Base-by-base conservation (phyloP, 441 rosid species). In the Erysimum cheiri region DNA sequence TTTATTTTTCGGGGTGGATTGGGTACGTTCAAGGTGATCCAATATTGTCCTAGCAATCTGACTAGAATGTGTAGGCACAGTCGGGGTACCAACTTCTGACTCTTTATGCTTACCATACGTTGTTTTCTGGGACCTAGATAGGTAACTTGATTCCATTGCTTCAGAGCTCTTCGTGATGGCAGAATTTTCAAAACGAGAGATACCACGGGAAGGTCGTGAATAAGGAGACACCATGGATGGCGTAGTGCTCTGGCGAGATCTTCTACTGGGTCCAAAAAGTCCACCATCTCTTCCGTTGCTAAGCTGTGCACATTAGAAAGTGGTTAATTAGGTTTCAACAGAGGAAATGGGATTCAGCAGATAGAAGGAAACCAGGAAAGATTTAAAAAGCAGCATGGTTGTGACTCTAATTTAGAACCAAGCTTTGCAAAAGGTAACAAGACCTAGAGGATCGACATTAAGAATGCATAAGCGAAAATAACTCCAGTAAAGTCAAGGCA, bases 261-360 rank as follows among this genome's bases (percentile, higher is more conserved):
- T 84, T 68, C 85, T 87, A 64, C 80, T 80, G 68, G 98, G 96
- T 76, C 96, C 96, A 55, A 81, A 89, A 71, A 90, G 80, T 77
- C 88, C 90, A 71, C 29, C 77, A 76, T 72, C 82, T 71, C 76
- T 60, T 50, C 78, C 47, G 19, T 72, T 75, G 62, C 77, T 80
- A 60, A 80, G 64, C 83, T 80, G 74, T 13, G 67, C 48, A 65
- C 15, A 74, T 67, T 64, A 72, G 69, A 66, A 14, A 76, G 8
- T 8, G 53, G 58, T 49, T 60, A 28, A 65, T 47, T 19, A 72
- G 56, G 56, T 47, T 43, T 65, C 59, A 39, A 24, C 57, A 19
- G 26, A 60, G 62, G 15, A 71, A 35, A 40, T n/a, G 49, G 22
- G 12, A 57, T 8, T 57, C 67, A 57, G 37, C 32, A 37, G 1